Evolutionary conservation across 2,329 filamentous ascomycete genomes (phyloP), one percentile per base, ranked within the genome.

Genomic region (Colletotrichum theobromicola): DNA sequence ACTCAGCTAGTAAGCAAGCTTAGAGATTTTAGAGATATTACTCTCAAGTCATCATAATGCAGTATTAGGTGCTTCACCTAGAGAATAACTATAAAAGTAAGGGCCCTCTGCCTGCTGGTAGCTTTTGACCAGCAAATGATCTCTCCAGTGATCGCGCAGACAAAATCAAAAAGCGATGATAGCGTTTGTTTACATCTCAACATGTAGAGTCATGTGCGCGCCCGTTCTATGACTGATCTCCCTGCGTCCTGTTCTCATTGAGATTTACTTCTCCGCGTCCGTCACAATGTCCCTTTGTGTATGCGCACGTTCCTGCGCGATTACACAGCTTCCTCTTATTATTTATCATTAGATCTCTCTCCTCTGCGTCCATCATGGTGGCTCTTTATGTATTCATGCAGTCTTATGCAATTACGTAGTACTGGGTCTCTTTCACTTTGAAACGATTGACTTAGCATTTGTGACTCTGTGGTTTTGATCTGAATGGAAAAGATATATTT

Each of bases 201-300:
- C n/a, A n/a, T n/a, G n/a, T n/a, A n/a, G 7, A 7, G 10, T 13
- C n/a, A 21, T 1, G 1, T 21, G 12, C 7, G 5, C n/a, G 0
- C 10, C n/a, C 42, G 12, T 50, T 13, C 2, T 21, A 3, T 13
- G 5, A 7, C 13, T 50, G 2, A 13, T 7, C n/a, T 46, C 18
- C 9, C 12, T 4, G 10, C 42, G 7, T 6, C 6, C 7, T 21
- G n/a, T 13, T 21, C 2, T 16, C 16, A 18, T 37, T 9, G 2
- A n/a, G 18, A 46, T 46, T 46, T 4, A 0, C 37, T n/a, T 21
- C 37, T 46, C 37, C n/a, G 9, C 37, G 37, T 46, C 18, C 37
- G 0, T 46, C 18, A 46, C 4, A 0, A 5, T 46, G 18, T 7
- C 3, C n/a, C 18, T 46, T 46, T 46, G 5, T 7, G 18, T 46